Evolutionary conservation across 2,329 filamentous ascomycete species (phyloP).

Genomic region (Diaporthe sp.): DNA sequence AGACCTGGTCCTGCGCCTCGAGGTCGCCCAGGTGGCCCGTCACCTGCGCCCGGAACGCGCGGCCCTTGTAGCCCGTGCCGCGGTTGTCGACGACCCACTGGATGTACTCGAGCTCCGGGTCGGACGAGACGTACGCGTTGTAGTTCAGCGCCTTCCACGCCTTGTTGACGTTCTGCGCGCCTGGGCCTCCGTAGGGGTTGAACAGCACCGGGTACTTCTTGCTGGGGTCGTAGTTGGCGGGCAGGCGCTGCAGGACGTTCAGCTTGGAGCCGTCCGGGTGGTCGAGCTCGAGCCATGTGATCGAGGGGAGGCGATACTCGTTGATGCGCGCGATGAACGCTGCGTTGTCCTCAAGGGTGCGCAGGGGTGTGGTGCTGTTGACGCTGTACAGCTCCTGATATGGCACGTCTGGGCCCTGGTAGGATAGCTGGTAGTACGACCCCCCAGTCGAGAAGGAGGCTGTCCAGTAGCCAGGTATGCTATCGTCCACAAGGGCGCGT

Average conservation of each 20-base stretch:
- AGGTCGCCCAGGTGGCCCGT: conserved; percentile 72
- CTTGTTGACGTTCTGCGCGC: conserved; percentile 73
- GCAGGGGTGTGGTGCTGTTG: conserved; percentile 66
- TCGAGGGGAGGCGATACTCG: conserved; percentile 73
- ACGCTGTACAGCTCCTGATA: conserved; percentile 77
- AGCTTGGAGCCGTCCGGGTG: conserved; percentile 73
- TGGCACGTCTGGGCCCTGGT: conserved; percentile 76
- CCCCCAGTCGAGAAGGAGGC: conserved; percentile 75
- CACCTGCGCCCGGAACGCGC: conserved; percentile 72
- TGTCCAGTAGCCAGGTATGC: conserved; percentile 69
- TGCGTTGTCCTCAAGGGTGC: conserved; percentile 73
- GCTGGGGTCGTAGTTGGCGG: conserved; percentile 72
- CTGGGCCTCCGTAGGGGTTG: conserved; percentile 77
- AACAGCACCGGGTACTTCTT: conserved; percentile 78
- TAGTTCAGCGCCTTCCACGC: conserved; percentile 68
- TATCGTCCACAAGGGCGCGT: conserved; percentile 73
- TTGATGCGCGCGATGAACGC: conserved; percentile 67
- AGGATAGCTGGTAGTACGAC: conserved; percentile 76
- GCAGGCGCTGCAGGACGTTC: conserved; percentile 76
- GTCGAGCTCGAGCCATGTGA: conserved; percentile 73
- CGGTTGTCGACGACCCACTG: conserved; percentile 79
- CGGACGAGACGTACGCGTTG: conserved; percentile 75
- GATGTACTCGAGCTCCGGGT: conserved; percentile 77
- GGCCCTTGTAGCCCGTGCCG: conserved; percentile 75
- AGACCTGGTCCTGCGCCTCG: conserved; percentile 77